Evolutionary conservation across 768 basidiomycete species (phyloP).

Genomic region (Psilocybe cubensis): DNA sequence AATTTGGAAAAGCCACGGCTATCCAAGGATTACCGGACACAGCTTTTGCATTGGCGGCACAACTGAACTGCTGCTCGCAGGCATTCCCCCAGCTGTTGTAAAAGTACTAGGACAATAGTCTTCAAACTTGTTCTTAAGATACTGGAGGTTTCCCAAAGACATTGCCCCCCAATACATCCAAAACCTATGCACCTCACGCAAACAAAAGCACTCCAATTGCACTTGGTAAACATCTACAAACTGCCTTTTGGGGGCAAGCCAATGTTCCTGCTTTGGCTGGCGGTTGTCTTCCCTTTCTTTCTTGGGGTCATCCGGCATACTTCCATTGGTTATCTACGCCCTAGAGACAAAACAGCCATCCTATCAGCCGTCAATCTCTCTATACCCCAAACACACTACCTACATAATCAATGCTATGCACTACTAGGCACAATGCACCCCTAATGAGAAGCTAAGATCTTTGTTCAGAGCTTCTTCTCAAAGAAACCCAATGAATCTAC

Average conservation of each 20-base stretch:
- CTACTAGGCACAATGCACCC: no score
- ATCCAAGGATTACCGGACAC: constrained; percentile 27
- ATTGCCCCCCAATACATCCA: constrained; percentile 19
- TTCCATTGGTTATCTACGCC: no score
- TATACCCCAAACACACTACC: no score
- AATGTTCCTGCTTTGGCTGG: not conserved
- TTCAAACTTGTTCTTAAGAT: constrained; percentile 34
- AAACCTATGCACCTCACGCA: not conserved
- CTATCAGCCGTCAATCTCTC: no score
- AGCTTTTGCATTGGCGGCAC: constrained; percentile 41
- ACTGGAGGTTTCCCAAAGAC: constrained; percentile 30
- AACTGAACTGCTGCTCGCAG: constrained; percentile 28
- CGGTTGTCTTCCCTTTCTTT: no score
- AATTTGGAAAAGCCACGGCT: constrained; percentile 24
- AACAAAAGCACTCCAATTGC: not conserved
- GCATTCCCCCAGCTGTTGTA: constrained; percentile 35
- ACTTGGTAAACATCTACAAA: not conserved
- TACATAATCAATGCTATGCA: no score
- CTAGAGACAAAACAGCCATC: no score
- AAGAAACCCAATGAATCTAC: no score
- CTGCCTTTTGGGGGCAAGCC: not conserved
- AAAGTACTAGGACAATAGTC: constrained; percentile 34
- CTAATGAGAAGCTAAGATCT: no score
- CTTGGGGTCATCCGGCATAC: no score
- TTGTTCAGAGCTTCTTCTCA: no score